Evolutionary conservation across 805 yeast genomes (phyloP).

Genomic region (Clavispora carvajalis): DNA sequence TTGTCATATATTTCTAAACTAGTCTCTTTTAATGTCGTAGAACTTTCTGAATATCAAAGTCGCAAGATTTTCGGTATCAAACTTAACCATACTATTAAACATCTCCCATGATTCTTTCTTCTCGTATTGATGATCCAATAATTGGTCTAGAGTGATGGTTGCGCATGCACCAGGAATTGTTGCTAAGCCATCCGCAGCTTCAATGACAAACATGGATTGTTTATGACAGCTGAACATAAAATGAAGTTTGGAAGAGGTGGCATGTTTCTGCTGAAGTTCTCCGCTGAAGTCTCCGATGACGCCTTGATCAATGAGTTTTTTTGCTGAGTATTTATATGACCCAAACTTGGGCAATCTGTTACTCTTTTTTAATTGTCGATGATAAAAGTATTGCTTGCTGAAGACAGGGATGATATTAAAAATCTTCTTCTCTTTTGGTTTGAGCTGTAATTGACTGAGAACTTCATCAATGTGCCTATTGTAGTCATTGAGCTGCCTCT

Average conservation of each 20-base stretch:
- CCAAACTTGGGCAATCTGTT: constrained; percentile 74
- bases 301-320: constrained; percentile 68
- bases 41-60: constrained; percentile 72
- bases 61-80: constrained; percentile 64
- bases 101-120: constrained; percentile 47
- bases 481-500: constrained; percentile 42
- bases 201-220: constrained; percentile 67
- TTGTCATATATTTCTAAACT: background rate
- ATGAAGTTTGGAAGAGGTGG: constrained; percentile 60
- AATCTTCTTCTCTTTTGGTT: constrained; percentile 42
- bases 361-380: constrained; percentile 58
- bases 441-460: constrained; percentile 39
- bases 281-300: constrained; percentile 60
- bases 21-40: constrained; percentile 46
- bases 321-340: constrained; percentile 69
- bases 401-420: constrained; percentile 49
- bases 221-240: constrained; percentile 73
- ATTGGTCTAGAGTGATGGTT: constrained; percentile 61
- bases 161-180: constrained; percentile 57
- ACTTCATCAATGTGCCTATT: constrained; percentile 42
- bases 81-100: constrained; percentile 63
- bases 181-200: constrained; percentile 68
- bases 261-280: constrained; percentile 27
- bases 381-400: constrained; percentile 73
- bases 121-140: constrained; percentile 72